Evolutionary conservation across 805 yeast genomes (phyloP).

Genomic region (Gaillardinia entomophila): DNA sequence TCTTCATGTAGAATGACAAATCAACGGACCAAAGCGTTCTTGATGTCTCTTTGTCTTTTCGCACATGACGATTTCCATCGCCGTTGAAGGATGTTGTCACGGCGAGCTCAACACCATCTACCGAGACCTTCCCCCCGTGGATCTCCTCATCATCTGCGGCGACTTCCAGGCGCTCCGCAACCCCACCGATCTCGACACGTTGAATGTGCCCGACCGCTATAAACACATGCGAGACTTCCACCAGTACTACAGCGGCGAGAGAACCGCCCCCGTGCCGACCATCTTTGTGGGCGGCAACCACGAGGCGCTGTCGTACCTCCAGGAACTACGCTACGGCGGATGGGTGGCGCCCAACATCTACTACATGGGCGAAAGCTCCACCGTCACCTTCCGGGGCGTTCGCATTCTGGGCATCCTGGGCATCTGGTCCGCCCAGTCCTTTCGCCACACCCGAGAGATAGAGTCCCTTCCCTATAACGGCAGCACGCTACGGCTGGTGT

Average conservation of each 20-base stretch:
- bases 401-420: constrained; percentile 83
- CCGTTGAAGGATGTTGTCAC: constrained; percentile 88
- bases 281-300: constrained; percentile 94
- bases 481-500: constrained; percentile 49
- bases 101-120: constrained; percentile 69
- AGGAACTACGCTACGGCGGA: constrained; percentile 78
- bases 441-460: constrained; percentile 31
- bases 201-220: constrained; percentile 79
- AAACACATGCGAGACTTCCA: constrained; percentile 73
- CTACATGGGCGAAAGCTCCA: constrained; percentile 74
- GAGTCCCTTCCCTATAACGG: constrained; percentile 46
- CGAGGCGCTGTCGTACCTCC: constrained; percentile 76
- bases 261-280: constrained; percentile 68
- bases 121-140: constrained; percentile 12
- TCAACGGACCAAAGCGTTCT: too few species aligned
- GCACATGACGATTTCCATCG: constrained; percentile 29
- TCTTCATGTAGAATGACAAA: too few species aligned
- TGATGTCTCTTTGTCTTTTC: too few species aligned
- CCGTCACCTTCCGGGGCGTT: constrained; percentile 69
- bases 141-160: constrained; percentile 70
- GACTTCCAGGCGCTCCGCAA: constrained; percentile 83
- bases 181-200: constrained; percentile 54
- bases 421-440: constrained; percentile 50
- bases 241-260: constrained; percentile 56
- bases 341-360: constrained; percentile 89